These are phyloP conservation scores for Corrigiola litoralis DNA, from an alignment of 179 eudicot species.

Conservation along the genomic window DNA sequence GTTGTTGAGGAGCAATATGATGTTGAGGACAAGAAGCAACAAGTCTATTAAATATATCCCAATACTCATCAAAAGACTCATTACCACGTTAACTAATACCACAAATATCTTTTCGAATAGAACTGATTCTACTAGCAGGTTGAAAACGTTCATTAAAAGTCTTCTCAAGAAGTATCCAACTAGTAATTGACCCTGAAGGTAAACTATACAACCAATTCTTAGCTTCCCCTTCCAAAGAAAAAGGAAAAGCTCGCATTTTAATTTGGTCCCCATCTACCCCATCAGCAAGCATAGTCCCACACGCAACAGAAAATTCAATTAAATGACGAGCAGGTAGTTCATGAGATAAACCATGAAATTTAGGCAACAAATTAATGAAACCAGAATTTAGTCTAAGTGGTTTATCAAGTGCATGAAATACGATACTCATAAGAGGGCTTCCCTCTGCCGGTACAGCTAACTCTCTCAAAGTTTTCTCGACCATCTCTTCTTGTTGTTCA, in stretches of 20 bases:
- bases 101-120: conserved; percentile 14
- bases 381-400: conserved; percentile 1
- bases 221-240: not conserved
- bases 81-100: not conserved
- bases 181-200: not conserved
- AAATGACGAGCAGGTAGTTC: conserved; percentile 7
- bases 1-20: not conserved
- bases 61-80: conserved; percentile 11
- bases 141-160: conserved; percentile 3
- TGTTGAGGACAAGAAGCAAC: conserved; percentile 2
- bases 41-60: conserved; percentile 12
- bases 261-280: not conserved
- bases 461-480: not conserved
- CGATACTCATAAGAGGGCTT: not conserved
- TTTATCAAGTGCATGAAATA: not conserved
- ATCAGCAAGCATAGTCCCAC: not conserved
- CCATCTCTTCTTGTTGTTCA: no score
- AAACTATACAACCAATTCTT: conserved; percentile 11
- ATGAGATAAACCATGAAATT: conserved; percentile 4
- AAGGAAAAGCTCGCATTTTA: conserved; percentile 15
- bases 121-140: conserved; percentile 5
- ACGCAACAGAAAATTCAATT: conserved; percentile 10
- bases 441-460: not conserved
- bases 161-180: not conserved
- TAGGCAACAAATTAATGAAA: conserved; percentile 11